phyloP scores from a whole-genome alignment of 768 basidiomycete species.

The Rhodotorula diobovata region DNA sequence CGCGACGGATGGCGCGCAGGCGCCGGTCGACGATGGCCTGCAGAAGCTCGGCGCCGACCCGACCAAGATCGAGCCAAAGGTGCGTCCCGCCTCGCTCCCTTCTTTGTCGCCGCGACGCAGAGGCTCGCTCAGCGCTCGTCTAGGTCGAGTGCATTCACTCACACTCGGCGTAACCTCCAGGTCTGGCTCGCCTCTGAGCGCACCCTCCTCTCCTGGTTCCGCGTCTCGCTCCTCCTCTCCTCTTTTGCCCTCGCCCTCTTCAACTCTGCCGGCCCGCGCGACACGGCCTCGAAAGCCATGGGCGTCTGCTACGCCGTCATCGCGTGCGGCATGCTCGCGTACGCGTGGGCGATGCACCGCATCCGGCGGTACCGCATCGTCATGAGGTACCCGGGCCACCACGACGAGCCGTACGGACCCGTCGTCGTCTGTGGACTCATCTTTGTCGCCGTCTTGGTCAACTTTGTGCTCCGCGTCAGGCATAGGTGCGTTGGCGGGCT shows the following conservation, averaged over 20 bases:
- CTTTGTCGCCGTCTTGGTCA: slow-evolving; percentile 79
- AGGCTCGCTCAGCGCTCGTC: neutral
- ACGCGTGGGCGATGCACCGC: slow-evolving; percentile 82
- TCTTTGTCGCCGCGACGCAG: neutral
- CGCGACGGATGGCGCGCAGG: slow-evolving; percentile 20
- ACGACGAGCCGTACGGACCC: slow-evolving; percentile 79
- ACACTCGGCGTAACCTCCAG: neutral
- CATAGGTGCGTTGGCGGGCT: slow-evolving; percentile 23
- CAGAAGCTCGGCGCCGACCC: slow-evolving; percentile 30
- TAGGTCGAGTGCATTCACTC: neutral
- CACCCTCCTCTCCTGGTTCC: slow-evolving; percentile 88
- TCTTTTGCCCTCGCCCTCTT: slow-evolving; percentile 81
- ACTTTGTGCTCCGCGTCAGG: slow-evolving; percentile 70
- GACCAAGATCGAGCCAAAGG: slow-evolving; percentile 39
- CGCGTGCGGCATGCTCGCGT: slow-evolving; percentile 69
- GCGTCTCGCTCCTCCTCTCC: slow-evolving; percentile 74
- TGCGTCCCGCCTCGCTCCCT: neutral
- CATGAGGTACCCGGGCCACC: slow-evolving; percentile 77
- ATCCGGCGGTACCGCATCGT: slow-evolving; percentile 85
- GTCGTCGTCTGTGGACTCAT: slow-evolving; percentile 72
- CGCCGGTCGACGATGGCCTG: slow-evolving; percentile 10
- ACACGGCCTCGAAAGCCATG: slow-evolving; percentile 56
- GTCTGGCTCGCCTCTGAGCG: slow-evolving; percentile 43
- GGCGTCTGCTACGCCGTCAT: slow-evolving; percentile 77
- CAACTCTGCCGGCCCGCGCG: slow-evolving; percentile 66